Evolutionary conservation across 2,329 filamentous ascomycete species (phyloP).

Genomic region (Talaromyces atroroseus): DNA sequence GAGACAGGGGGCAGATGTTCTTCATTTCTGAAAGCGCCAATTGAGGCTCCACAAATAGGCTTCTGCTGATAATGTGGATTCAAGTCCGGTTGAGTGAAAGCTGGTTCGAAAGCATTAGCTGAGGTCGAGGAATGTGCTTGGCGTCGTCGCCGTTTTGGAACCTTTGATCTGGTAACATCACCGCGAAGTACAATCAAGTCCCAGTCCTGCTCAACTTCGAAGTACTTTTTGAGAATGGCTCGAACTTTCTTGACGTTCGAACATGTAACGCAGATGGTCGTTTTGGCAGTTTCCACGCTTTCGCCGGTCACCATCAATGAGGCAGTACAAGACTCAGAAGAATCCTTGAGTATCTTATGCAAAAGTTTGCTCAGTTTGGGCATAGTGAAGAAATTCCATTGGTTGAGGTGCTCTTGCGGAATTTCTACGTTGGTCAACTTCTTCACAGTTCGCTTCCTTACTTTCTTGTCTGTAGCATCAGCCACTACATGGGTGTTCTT

Average conservation of each 20-base stretch:
- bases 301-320: conserved; percentile 57
- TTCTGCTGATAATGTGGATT: conserved; percentile 74
- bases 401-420: conserved; percentile 49
- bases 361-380: conserved; percentile 55
- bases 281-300: conserved; percentile 50
- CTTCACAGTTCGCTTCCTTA: conserved; percentile 38
- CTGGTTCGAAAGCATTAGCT: conserved; percentile 21
- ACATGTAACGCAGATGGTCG: conserved; percentile 60
- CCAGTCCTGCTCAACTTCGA: conserved; percentile 53
- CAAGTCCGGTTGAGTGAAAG: conserved; percentile 27
- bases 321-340: conserved; percentile 56
- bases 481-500: conserved; percentile 20
- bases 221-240: conserved; percentile 52
- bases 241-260: conserved; percentile 55
- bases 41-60: conserved; percentile 82
- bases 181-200: conserved; percentile 58
- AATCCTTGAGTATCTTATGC: conserved; percentile 54
- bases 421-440: conserved; percentile 48
- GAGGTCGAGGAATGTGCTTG: conserved; percentile 30
- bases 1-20: conserved; percentile 86
- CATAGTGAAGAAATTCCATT: conserved; percentile 56
- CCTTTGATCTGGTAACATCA: conserved; percentile 52
- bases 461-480: conserved; percentile 24
- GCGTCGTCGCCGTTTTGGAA: conserved; percentile 38
- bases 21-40: conserved; percentile 81